Percentiles rank a stretch among this genome's conserved stretches.
Conservation (phyloP, 257 asterid species). For the Vinca minor region DNA sequence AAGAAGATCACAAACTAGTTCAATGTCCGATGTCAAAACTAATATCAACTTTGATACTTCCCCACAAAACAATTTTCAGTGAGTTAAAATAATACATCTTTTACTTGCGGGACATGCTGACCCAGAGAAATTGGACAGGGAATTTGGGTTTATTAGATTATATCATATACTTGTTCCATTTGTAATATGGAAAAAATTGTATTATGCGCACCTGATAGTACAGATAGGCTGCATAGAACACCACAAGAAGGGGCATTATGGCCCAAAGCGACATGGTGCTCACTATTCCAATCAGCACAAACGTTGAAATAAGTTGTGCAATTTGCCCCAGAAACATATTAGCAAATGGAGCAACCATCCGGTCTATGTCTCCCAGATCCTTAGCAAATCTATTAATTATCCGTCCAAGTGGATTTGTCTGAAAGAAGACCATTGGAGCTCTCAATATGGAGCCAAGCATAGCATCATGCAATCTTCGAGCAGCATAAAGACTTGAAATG, state of each 20-base stretch:
- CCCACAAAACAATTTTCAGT: background rate
- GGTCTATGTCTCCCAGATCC: constrained; percentile 81
- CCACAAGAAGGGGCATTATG: constrained; percentile 84
- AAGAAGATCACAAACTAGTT: background rate
- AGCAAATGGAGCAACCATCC: constrained; percentile 67
- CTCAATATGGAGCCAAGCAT: constrained; percentile 58
- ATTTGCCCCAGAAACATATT: constrained; percentile 69
- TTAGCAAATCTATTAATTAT: constrained; percentile 79
- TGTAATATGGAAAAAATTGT: background rate
- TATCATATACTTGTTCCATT: too few relatives aligned
- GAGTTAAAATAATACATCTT: background rate
- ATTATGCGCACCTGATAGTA: constrained; percentile 71
- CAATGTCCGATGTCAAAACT: background rate
- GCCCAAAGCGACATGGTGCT: constrained; percentile 98
- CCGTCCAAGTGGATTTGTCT: constrained; percentile 76
- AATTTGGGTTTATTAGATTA: background rate
- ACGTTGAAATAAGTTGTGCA: constrained; percentile 80
- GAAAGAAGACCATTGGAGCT: constrained; percentile 89
- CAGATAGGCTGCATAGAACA: constrained; percentile 79
- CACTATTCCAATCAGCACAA: constrained; percentile 87
- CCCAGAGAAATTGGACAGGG: background rate
- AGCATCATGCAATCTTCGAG: constrained; percentile 63
- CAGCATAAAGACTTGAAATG: constrained; percentile 60
- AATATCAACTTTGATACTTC: background rate
- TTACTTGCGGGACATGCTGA: background rate